Evolutionary conservation across 495 filamentous ascomycete genomes (phyloP).

Genomic region (Neohortaea acidophila): DNA sequence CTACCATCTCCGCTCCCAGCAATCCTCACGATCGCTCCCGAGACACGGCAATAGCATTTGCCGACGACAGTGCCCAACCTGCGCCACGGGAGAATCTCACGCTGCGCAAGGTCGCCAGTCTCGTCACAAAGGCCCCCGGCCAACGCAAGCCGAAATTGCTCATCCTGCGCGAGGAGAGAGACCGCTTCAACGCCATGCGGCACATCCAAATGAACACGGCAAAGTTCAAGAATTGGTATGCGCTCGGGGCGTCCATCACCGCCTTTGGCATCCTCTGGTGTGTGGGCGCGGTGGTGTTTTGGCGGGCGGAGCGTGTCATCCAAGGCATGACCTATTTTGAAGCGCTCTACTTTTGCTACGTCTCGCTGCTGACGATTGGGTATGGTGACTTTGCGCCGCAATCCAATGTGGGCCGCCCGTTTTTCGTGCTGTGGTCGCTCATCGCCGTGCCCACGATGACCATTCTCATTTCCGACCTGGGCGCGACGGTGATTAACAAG

Average conservation of each 20-base stretch:
- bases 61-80: not conserved
- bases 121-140: not conserved
- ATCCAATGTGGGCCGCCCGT: slow-evolving; percentile 28
- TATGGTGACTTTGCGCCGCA: slow-evolving; percentile 31
- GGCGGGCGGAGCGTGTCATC: slow-evolving; percentile 22
- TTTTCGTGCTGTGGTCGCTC: slow-evolving; percentile 34
- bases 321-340: slow-evolving; percentile 31
- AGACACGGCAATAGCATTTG: slow-evolving; percentile 7
- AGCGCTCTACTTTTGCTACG: slow-evolving; percentile 34
- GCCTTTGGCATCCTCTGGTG: slow-evolving; percentile 31
- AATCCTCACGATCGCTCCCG: not conserved
- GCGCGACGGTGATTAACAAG: slow-evolving; percentile 41
- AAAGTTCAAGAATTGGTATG: slow-evolving; percentile 29
- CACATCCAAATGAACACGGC: slow-evolving; percentile 24
- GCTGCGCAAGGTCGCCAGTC: slow-evolving; percentile 2
- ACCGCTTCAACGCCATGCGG: slow-evolving; percentile 32
- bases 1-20: slow-evolving; percentile 11
- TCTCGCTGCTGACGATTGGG: slow-evolving; percentile 28
- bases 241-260: slow-evolving; percentile 22
- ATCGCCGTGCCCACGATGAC: slow-evolving; percentile 55
- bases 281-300: slow-evolving; percentile 31
- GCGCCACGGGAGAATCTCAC: not conserved
- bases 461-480: slow-evolving; percentile 48
- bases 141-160: slow-evolving; percentile 22
- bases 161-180: slow-evolving; percentile 29